Percentiles rank a stretch among this genome's conserved stretches.
Conservation (phyloP, 129 eudicot species). For the Oenanthe sinensis region DNA sequence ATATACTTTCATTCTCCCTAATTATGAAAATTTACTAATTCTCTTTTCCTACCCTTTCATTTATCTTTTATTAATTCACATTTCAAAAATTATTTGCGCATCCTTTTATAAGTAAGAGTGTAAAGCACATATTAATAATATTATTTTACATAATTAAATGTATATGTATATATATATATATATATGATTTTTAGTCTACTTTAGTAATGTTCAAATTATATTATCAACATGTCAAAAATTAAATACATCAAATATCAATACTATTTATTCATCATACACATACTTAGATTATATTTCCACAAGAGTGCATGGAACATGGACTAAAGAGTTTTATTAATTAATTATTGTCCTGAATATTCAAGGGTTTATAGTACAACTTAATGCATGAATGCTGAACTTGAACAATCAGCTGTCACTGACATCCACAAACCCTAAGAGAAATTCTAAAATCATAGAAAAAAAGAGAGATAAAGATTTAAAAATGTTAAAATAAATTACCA, state of each 20-base stretch:
- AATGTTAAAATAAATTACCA: constrained; percentile 33
- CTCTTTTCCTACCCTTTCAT: background rate
- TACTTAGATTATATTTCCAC: background rate
- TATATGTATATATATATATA: too few relatives aligned
- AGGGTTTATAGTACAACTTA: background rate
- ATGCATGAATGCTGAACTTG: background rate
- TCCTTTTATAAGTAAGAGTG: background rate
- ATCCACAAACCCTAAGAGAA: background rate
- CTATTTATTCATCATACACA: background rate
- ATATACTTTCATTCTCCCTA: background rate
- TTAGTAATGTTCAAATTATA: too few relatives aligned
- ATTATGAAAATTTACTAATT: too few relatives aligned
- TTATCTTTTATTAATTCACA: background rate
- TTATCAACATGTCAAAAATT: background rate
- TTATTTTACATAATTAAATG: background rate
- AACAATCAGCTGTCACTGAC: background rate
- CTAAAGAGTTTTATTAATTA: background rate
- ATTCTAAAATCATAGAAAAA: background rate
- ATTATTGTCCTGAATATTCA: background rate
- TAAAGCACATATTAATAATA: background rate
- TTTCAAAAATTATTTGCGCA: background rate
- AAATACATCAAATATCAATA: too few relatives aligned
- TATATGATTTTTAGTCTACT: background rate
- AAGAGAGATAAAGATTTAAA: background rate
- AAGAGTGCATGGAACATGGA: background rate